A percentile compares a stretch with the other conserved stretches of the same genome.
phyloP scores from a whole-genome alignment of 2,329 filamentous ascomycete species.

The Cytospora leucostoma region DNA sequence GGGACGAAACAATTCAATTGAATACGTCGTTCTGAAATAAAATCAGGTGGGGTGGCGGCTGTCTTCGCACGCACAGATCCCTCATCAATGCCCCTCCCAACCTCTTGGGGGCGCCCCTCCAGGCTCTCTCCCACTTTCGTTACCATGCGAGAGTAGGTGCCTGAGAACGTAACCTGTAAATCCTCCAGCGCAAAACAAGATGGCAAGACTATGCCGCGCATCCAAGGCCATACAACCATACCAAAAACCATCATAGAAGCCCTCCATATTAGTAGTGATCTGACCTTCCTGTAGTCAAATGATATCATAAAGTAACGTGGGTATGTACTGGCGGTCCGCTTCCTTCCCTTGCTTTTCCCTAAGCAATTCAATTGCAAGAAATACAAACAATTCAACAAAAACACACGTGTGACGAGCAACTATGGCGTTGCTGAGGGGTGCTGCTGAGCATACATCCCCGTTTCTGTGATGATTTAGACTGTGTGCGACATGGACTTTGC shows the following conservation, averaged over 20 bases:
- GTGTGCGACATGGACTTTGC: constrained; percentile 50
- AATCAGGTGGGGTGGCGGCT: not conserved
- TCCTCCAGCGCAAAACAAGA: not conserved
- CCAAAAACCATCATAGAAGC: not conserved
- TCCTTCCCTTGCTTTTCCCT: not conserved
- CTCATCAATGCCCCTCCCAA: not conserved
- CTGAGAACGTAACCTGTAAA: not conserved
- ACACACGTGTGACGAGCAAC: not conserved
- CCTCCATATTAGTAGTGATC: not conserved
- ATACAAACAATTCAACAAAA: not conserved
- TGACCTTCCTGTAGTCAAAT: not conserved
- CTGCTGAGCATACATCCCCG: not conserved
- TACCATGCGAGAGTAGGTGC: not conserved
- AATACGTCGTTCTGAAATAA: too few relatives aligned
- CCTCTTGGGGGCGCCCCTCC: too few relatives aligned
- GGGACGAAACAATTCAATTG: too few relatives aligned
- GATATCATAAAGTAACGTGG: not conserved
- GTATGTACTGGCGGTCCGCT: not conserved
- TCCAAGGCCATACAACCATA: not conserved
- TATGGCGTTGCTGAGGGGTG: not conserved
- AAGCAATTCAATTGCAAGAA: not conserved
- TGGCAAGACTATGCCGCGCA: not conserved
- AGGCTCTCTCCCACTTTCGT: not conserved
- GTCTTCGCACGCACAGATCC: not conserved
- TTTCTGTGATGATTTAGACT: constrained; percentile 30